These are phyloP conservation scores for Pythium utonaiense DNA, from an alignment of 352 stramenopile genomes.

Conservation along the genomic window DNA sequence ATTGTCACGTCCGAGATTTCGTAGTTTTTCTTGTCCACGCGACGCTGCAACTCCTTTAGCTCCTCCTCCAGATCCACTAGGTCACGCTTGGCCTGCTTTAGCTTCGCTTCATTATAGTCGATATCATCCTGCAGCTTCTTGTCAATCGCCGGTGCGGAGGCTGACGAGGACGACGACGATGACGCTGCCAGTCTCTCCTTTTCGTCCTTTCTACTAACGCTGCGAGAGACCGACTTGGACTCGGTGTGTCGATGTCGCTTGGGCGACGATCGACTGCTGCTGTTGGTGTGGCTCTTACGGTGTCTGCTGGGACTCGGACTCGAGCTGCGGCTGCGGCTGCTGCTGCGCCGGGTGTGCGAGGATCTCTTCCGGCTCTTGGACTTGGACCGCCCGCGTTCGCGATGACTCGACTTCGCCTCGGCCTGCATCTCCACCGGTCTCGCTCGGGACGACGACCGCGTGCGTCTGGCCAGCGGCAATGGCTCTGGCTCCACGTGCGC, in stretches of 20 bases:
- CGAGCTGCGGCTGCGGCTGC: background rate
- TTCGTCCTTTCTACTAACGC: background rate
- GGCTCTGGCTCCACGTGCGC: background rate
- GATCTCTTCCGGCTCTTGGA: conserved; percentile 21
- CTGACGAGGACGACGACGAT: background rate
- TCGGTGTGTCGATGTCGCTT: conserved; percentile 15
- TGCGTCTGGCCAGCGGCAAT: conserved; percentile 21
- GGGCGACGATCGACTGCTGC: conserved; percentile 5
- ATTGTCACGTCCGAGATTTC: conserved; percentile 68
- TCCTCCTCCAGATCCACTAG: conserved; percentile 37
- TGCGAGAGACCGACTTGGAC: conserved; percentile 29
- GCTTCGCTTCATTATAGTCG: conserved; percentile 36
- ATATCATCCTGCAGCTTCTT: conserved; percentile 53
- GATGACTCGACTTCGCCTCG: conserved; percentile 13
- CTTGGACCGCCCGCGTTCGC: conserved; percentile 5
- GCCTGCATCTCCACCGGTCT: conserved; percentile 10
- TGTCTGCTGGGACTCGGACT: conserved; percentile 15
- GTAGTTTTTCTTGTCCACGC: conserved; percentile 50
- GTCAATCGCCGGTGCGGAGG: conserved; percentile 4
- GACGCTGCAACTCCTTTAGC: conserved; percentile 32
- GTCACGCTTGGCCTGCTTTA: conserved; percentile 44
- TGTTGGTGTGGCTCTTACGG: background rate
- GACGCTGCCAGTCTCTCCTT: conserved; percentile 9
- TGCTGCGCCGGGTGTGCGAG: background rate
- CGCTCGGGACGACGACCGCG: conserved; percentile 42